phyloP scores from a whole-genome alignment of 192 early-diverging fungal genomes.

The Podila epicladia region DNA sequence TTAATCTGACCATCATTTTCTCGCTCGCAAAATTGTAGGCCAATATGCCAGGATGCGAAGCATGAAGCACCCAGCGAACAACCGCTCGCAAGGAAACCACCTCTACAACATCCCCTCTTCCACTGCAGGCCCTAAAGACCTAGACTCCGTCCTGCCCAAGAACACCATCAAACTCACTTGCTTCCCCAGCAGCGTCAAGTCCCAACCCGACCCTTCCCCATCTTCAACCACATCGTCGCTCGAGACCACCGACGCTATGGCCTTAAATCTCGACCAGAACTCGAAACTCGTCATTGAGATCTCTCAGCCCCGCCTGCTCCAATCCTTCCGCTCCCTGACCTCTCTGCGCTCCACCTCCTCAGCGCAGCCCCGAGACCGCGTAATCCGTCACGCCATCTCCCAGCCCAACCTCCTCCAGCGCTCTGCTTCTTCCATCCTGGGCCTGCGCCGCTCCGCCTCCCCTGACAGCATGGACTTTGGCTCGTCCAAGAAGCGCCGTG shows the following conservation, averaged over 20 bases:
- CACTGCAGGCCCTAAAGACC: background rate
- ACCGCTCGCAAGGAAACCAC: background rate
- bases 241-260: constrained; percentile 14
- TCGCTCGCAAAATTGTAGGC: background rate
- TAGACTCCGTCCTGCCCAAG: constrained; percentile 14
- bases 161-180: constrained; percentile 40
- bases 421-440: constrained; percentile 2
- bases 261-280: constrained; percentile 17
- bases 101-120: background rate
- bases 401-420: constrained; percentile 5
- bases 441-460: constrained; percentile 21
- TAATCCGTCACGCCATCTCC: background rate
- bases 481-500: constrained; percentile 20
- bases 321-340: constrained; percentile 9
- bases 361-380: background rate
- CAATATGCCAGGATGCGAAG: constrained; percentile 30
- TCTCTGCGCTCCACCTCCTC: background rate
- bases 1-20: constrained; percentile 1
- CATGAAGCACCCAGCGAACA: background rate
- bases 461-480: constrained; percentile 17
- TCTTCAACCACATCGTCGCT: constrained; percentile 7
- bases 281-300: constrained; percentile 46
- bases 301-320: constrained; percentile 18
- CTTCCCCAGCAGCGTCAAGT: constrained; percentile 13
- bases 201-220: background rate